Evolutionary conservation across 2,329 filamentous ascomycete species (phyloP).

Genomic region (Canariomyces notabilis): DNA sequence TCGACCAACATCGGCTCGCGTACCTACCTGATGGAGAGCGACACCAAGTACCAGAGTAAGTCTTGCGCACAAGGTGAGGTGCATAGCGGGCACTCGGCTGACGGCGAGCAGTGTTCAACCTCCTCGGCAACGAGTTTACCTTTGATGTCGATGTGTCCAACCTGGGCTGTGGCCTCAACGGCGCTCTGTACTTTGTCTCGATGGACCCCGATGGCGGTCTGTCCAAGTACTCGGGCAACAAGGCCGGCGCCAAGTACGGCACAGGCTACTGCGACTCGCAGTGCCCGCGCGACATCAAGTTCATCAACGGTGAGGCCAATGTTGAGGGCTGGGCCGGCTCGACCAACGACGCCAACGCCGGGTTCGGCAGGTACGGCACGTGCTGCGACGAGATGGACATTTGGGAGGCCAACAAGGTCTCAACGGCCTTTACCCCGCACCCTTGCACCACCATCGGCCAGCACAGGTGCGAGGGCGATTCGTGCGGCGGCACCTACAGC

Average conservation of each 20-base stretch:
- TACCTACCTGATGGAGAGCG: conserved; percentile 59
- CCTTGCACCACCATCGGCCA: conserved; percentile 51
- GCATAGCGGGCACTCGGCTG: not conserved
- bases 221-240: conserved; percentile 45
- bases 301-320: conserved; percentile 53
- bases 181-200: conserved; percentile 61
- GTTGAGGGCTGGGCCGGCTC: conserved; percentile 49
- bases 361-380: conserved; percentile 46
- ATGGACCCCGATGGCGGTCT: conserved; percentile 56
- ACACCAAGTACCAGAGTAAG: conserved; percentile 53
- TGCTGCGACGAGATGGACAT: conserved; percentile 59
- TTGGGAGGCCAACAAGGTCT: conserved; percentile 62
- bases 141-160: conserved; percentile 68
- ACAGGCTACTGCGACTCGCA: conserved; percentile 54
- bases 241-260: conserved; percentile 50
- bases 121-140: conserved; percentile 64
- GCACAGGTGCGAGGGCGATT: conserved; percentile 45
- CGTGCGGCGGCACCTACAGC: conserved; percentile 50
- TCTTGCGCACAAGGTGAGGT: not conserved
- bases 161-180: conserved; percentile 65
- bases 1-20: conserved; percentile 49
- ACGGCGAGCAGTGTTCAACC: conserved; percentile 45
- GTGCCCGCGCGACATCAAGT: conserved; percentile 53
- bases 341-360: conserved; percentile 49
- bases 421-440: conserved; percentile 61